phyloP scores from a whole-genome alignment of 2,329 filamentous ascomycete genomes.

The Diaporthe longicolla region DNA sequence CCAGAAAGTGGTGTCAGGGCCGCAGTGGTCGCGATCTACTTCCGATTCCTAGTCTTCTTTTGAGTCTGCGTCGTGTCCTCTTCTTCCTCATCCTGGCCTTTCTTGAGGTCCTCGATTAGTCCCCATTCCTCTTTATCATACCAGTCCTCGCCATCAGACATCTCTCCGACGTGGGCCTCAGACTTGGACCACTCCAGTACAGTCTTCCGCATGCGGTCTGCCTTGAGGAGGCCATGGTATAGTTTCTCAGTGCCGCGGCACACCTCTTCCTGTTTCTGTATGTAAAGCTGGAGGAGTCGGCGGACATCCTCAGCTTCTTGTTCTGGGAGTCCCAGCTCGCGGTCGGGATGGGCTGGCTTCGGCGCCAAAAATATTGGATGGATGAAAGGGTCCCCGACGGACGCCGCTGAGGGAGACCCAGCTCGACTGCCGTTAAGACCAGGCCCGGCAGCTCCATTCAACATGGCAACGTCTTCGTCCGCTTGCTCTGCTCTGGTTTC shows the following conservation, averaged over 20 bases:
- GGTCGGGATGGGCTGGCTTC: constrained; percentile 72
- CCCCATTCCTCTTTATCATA: constrained; percentile 88
- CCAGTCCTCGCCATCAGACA: constrained; percentile 93
- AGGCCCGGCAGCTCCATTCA: constrained; percentile 18
- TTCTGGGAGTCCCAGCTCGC: constrained; percentile 79
- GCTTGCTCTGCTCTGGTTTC: constrained; percentile 12
- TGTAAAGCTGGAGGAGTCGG: constrained; percentile 79
- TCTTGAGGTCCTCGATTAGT: constrained; percentile 80
- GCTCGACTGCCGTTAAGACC: constrained; percentile 35
- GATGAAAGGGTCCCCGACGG: constrained; percentile 66
- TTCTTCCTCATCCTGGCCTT: constrained; percentile 86
- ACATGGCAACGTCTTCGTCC: constrained; percentile 38
- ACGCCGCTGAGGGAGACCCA: constrained; percentile 38
- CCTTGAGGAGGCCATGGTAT: constrained; percentile 78
- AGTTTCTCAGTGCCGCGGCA: constrained; percentile 78
- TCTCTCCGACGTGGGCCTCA: constrained; percentile 81
- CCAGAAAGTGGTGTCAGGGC: not conserved
- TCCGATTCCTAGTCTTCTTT: constrained; percentile 73
- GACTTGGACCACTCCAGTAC: constrained; percentile 84
- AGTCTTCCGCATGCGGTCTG: constrained; percentile 78
- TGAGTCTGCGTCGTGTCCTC: constrained; percentile 75
- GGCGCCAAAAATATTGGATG: constrained; percentile 83
- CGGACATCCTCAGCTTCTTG: constrained; percentile 84
- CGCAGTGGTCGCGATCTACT: constrained; percentile 50
- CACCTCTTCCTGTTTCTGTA: constrained; percentile 90